Percentiles rank a stretch among this genome's conserved stretches.
phyloP scores from a whole-genome alignment of 495 filamentous ascomycete genomes.

The Xylaria sp. region DNA sequence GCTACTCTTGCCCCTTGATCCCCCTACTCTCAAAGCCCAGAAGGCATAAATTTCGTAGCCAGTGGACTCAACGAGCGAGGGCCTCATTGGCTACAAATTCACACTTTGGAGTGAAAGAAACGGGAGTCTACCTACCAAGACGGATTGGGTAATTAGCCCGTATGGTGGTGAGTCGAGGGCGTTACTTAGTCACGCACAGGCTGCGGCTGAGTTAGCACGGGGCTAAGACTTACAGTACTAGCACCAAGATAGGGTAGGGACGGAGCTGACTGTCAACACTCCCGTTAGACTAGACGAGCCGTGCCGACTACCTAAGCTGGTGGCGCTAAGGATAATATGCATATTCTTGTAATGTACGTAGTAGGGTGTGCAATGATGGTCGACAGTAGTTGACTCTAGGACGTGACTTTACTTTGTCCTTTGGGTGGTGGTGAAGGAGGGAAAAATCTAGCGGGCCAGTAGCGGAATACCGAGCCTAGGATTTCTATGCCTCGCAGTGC shows the following conservation, averaged over 20 bases:
- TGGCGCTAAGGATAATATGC: background rate
- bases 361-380: too few relatives aligned
- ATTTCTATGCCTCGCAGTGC: background rate
- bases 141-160: background rate
- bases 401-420: background rate
- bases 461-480: too few relatives aligned
- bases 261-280: background rate
- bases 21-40: background rate
- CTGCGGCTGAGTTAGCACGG: background rate
- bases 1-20: background rate
- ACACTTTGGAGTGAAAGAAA: background rate
- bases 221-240: background rate
- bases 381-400: background rate
- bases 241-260: too few relatives aligned
- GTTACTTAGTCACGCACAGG: background rate
- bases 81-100: background rate
- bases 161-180: background rate
- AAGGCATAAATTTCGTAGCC: background rate
- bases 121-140: background rate
- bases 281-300: conserved; percentile 10
- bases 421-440: background rate
- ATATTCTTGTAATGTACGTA: too few relatives aligned
- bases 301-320: conserved; percentile 6
- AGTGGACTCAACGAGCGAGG: background rate
- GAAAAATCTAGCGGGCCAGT: background rate